Conservation (phyloP, 768 basidiomycete genomes). For the Naganishia randhawae region DNA sequence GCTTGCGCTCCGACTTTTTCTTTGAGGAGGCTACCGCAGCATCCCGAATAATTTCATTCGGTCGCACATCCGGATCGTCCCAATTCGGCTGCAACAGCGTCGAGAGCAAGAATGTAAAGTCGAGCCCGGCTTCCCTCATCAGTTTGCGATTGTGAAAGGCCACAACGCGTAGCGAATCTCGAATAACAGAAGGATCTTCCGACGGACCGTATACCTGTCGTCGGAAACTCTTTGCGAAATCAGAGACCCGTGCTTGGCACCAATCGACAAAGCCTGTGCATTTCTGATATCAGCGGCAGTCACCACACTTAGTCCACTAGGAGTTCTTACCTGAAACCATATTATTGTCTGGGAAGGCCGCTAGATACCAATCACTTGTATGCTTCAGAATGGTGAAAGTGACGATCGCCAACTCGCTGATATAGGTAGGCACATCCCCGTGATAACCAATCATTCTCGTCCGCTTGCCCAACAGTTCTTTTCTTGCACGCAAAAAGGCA, state of each 20-base stretch:
- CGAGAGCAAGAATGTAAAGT: conserved; percentile 88
- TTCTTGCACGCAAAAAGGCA: conserved; percentile 75
- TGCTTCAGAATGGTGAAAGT: conserved; percentile 93
- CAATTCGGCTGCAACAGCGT: conserved; percentile 43
- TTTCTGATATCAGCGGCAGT: neutral
- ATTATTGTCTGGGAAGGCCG: conserved; percentile 91
- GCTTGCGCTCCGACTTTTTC: conserved; percentile 1
- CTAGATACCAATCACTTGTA: conserved; percentile 95
- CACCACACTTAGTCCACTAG: neutral
- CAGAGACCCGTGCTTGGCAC: conserved; percentile 80
- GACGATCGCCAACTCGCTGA: conserved; percentile 81
- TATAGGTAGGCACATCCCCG: conserved; percentile 77
- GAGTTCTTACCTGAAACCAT: conserved; percentile 74
- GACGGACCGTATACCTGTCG: conserved; percentile 88
- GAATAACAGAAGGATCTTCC: conserved; percentile 64
- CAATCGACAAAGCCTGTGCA: conserved; percentile 82
- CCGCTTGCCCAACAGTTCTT: conserved; percentile 67
- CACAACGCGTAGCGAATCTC: conserved; percentile 74
- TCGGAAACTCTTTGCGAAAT: conserved; percentile 76
- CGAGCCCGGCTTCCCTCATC: conserved; percentile 86
- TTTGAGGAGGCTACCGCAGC: neutral
- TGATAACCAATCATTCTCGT: conserved; percentile 86
- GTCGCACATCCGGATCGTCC: conserved; percentile 19
- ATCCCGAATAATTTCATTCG: conserved; percentile 25
- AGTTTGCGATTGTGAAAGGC: conserved; percentile 79